Conservation (phyloP, 805 yeast genomes). For the Wickerhamomyces ciferrii region DNA sequence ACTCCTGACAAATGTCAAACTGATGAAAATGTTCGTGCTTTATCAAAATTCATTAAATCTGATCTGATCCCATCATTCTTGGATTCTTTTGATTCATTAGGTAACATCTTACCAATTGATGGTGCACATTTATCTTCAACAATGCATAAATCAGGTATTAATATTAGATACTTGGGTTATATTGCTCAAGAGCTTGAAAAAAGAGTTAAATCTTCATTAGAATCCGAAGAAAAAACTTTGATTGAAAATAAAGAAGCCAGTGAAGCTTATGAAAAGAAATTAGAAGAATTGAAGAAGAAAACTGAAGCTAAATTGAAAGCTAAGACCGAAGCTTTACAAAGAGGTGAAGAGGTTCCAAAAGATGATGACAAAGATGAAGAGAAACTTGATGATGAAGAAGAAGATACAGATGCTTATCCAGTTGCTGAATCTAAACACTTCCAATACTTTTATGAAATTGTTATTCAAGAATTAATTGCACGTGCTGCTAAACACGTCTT, state of each 20-base stretch:
- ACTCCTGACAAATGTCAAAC: slow-evolving; percentile 56
- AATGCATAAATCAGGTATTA: slow-evolving; percentile 81
- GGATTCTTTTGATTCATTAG: slow-evolving; percentile 36
- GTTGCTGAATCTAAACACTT: slow-evolving; percentile 8
- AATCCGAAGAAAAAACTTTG: slow-evolving; percentile 19
- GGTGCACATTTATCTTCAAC: slow-evolving; percentile 66
- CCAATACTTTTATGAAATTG: slow-evolving; percentile 10
- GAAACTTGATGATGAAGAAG: slow-evolving; percentile 16
- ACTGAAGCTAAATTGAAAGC: slow-evolving; percentile 13
- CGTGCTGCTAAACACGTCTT: slow-evolving; percentile 76
- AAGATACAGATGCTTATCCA: slow-evolving; percentile 7
- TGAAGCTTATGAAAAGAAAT: slow-evolving; percentile 11
- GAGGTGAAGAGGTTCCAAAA: slow-evolving; percentile 15
- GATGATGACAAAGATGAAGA: slow-evolving; percentile 13
- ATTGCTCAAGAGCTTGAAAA: slow-evolving; percentile 34
- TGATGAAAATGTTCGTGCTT: slow-evolving; percentile 49
- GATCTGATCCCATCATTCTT: slow-evolving; percentile 61
- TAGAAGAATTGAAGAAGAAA: slow-evolving; percentile 8
- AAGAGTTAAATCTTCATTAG: slow-evolving; percentile 21
- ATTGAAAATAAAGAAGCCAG: slow-evolving; percentile 16
- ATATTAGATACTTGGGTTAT: slow-evolving; percentile 79
- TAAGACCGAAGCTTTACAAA: slow-evolving; percentile 19
- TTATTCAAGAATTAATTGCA: slow-evolving; percentile 60
- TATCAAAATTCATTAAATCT: slow-evolving; percentile 57
- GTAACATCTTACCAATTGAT: slow-evolving; percentile 64